Evolutionary conservation across 2,329 filamentous ascomycete species (phyloP).

Genomic region (Penicillium sp.): DNA sequence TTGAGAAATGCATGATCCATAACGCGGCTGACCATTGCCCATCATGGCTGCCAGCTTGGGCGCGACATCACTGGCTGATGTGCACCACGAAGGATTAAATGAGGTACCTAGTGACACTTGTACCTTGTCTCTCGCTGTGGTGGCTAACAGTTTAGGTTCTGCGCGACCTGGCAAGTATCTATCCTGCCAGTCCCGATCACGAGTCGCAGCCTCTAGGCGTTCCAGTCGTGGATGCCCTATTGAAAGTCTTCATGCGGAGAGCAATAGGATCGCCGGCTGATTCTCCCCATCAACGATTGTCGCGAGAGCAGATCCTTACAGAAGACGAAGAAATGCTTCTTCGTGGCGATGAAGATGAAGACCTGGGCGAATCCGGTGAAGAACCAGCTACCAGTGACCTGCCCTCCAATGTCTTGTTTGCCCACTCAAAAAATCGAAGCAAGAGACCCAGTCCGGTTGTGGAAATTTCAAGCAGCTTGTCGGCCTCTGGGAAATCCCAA

Average conservation of each 20-base stretch:
- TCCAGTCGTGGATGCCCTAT: slow-evolving; percentile 44
- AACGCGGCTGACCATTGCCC: slow-evolving; percentile 40
- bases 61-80: slow-evolving; percentile 50
- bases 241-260: slow-evolving; percentile 35
- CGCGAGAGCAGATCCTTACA: background rate
- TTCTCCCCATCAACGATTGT: slow-evolving; percentile 1
- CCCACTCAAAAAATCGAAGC: slow-evolving; percentile 4
- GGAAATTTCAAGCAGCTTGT: slow-evolving; percentile 51
- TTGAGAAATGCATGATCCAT: slow-evolving; percentile 44
- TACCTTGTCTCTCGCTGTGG: background rate
- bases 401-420: slow-evolving; percentile 6
- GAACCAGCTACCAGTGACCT: background rate
- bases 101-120: slow-evolving; percentile 41
- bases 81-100: slow-evolving; percentile 48
- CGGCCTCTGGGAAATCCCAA: slow-evolving; percentile 55
- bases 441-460: slow-evolving; percentile 38
- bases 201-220: slow-evolving; percentile 39
- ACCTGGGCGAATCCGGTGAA: background rate
- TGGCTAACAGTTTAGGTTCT: slow-evolving; percentile 21
- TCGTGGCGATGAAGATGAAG: background rate
- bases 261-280: slow-evolving; percentile 6
- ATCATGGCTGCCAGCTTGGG: slow-evolving; percentile 46
- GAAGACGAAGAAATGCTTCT: slow-evolving; percentile 18
- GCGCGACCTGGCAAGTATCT: slow-evolving; percentile 28
- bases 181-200: slow-evolving; percentile 15